Conservation (phyloP, 768 basidiomycete species). For the Termitomyces sp. region DNA sequence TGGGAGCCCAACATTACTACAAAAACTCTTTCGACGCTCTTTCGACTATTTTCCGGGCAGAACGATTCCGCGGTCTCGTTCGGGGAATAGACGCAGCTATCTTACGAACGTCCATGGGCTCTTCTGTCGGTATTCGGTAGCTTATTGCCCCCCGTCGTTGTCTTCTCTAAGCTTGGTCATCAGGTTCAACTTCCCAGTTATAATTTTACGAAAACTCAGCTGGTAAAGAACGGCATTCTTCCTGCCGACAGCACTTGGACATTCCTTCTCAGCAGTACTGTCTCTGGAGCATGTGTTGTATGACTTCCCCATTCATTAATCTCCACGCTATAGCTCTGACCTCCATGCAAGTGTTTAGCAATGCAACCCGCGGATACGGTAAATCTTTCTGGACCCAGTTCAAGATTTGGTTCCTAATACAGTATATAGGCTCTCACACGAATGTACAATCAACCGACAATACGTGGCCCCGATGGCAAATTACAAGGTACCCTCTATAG, state of each 20-base stretch:
- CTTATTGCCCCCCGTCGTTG: neutral
- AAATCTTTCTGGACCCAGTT: constrained; percentile 1
- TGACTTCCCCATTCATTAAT: constrained; percentile 21
- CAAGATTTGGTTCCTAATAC: neutral
- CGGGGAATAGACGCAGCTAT: constrained; percentile 94
- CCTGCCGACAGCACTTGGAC: constrained; percentile 79
- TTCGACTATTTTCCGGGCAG: constrained; percentile 68
- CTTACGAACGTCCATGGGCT: constrained; percentile 91
- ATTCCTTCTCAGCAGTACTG: constrained; percentile 79
- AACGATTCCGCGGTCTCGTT: constrained; percentile 73
- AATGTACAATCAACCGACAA: constrained; percentile 94
- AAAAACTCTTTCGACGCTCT: constrained; percentile 80
- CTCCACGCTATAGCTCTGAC: neutral
- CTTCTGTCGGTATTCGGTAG: constrained; percentile 46
- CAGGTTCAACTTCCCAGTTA: constrained; percentile 95
- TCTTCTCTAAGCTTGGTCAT: neutral
- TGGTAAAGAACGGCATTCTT: constrained; percentile 63
- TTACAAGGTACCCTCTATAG: constrained; percentile 75
- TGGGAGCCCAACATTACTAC: constrained; percentile 93
- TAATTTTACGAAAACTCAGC: constrained; percentile 82
- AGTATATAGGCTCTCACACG: constrained; percentile 70
- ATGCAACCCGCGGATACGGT: constrained; percentile 96
- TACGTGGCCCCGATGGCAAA: constrained; percentile 61
- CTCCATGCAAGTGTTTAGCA: constrained; percentile 55
- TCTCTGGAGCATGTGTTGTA: constrained; percentile 92